Conservation (phyloP, 495 filamentous ascomycete species). For the Tuber borchii region DNA sequence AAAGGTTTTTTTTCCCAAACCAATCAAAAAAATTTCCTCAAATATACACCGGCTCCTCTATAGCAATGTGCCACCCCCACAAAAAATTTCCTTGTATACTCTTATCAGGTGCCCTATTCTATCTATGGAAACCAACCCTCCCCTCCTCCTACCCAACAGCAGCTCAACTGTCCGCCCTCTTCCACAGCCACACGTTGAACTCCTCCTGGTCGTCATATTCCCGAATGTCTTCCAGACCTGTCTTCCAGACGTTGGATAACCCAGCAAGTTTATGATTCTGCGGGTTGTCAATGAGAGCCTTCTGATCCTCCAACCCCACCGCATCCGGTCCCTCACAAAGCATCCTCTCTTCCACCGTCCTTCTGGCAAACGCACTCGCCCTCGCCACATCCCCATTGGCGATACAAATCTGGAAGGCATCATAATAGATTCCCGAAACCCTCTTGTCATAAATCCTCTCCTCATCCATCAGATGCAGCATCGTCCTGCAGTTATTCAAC, state of each 20-base stretch:
- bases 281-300: slow-evolving; percentile 42
- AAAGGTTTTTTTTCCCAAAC: not conserved
- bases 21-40: not conserved
- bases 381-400: slow-evolving; percentile 47
- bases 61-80: not conserved
- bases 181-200: slow-evolving; percentile 50
- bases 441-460: slow-evolving; percentile 41
- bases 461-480: slow-evolving; percentile 41
- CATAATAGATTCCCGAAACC: slow-evolving; percentile 44
- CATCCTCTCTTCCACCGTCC: slow-evolving; percentile 41
- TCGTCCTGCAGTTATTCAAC: slow-evolving; percentile 37
- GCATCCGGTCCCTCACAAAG: slow-evolving; percentile 45
- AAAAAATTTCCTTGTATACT: not conserved
- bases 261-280: slow-evolving; percentile 42
- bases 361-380: slow-evolving; percentile 47
- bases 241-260: slow-evolving; percentile 44
- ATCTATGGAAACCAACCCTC: not conserved
- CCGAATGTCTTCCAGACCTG: slow-evolving; percentile 36
- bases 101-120: not conserved
- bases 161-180: slow-evolving; percentile 18
- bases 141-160: not conserved
- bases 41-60: not conserved
- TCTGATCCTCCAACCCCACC: slow-evolving; percentile 38
- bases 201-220: slow-evolving; percentile 40
- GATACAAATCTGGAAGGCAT: slow-evolving; percentile 47